Evolutionary conservation across 108 stramenopile species (phyloP), one percentile per base, ranked within the genome.

Genomic region (Fragilaria crotonensis): DNA sequence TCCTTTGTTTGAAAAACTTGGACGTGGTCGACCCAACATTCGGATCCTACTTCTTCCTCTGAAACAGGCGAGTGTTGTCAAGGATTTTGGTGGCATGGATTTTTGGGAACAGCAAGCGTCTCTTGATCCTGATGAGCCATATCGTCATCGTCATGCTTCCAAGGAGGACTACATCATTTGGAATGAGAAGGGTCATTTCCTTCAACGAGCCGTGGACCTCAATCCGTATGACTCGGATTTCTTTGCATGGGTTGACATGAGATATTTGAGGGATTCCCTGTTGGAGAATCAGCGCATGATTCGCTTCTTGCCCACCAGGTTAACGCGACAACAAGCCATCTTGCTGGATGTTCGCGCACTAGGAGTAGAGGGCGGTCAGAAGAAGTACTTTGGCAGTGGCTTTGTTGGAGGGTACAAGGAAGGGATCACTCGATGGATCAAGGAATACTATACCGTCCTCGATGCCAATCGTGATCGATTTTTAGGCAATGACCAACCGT

Each of bases 211-310:
- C 20, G 20, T 50, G 7, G 49, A 9, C 5, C 7, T 25, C 5
- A 50, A 50, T 50, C 49, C 49, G 20, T 50, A n/a, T 25, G 23
- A 9, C 9, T 19, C 49, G 20, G 23, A 25, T 7, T 50, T 50
- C 49, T 50, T 50, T 25, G 20, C 20, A 50, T 50, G 49, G 49
- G 49, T 25, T 18, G 49, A 50, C 20, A 50, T 50, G 49, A 25
- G 17, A n/a, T 50, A 50, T 50, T 25, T 50, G n/a, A 7, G 20
- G 17, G 49, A 50, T 21, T 23, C n/a, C 20, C 17, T 50, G 7
- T 19, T 50, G 17, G 49, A 50, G 7, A 50, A 25, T 50, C 7
- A 50, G 9, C n/a, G 49, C 7, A 23, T 50, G 49, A 50, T 50
- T 50, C 49, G 49, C 7, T 50, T 23, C 20, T 25, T 50, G 7